A percentile compares a stretch with the other conserved stretches of the same genome.
These are phyloP conservation scores for Backusella macrospora DNA, from an alignment of 192 early-diverging fungal species.

Conservation along the genomic window DNA sequence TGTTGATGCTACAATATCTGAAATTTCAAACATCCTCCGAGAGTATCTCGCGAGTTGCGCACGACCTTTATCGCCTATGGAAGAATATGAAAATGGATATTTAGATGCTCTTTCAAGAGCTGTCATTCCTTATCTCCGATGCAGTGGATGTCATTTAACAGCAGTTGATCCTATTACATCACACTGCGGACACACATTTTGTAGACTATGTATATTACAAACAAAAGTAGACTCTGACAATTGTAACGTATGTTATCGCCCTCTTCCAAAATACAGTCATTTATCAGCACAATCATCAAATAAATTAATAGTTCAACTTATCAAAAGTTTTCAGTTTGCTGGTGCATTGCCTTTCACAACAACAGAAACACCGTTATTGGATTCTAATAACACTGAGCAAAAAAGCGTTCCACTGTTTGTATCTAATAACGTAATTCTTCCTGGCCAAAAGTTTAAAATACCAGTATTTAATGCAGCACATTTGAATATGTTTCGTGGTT, in stretches of 20 bases:
- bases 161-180: constrained; percentile 20
- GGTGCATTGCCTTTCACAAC: constrained; percentile 1
- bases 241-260: constrained; percentile 22
- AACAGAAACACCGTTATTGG: neutral
- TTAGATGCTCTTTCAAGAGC: neutral
- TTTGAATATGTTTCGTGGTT: constrained; percentile 2
- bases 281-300: constrained; percentile 19
- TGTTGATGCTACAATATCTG: neutral
- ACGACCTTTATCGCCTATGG: constrained; percentile 16
- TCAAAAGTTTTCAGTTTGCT: constrained; percentile 8
- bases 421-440: constrained; percentile 14
- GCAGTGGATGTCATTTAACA: constrained; percentile 3
- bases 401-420: constrained; percentile 15
- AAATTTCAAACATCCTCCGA: neutral
- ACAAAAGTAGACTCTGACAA: constrained; percentile 17
- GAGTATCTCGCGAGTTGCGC: neutral
- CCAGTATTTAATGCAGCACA: constrained; percentile 14
- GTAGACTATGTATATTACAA: constrained; percentile 26
- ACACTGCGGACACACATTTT: constrained; percentile 27
- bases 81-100: neutral
- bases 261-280: constrained; percentile 23
- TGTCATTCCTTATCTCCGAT: neutral
- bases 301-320: neutral
- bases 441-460: constrained; percentile 15
- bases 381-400: neutral